phyloP scores from a whole-genome alignment of 176 grass and related monocot species.

The Alopecurus myosuroides region DNA sequence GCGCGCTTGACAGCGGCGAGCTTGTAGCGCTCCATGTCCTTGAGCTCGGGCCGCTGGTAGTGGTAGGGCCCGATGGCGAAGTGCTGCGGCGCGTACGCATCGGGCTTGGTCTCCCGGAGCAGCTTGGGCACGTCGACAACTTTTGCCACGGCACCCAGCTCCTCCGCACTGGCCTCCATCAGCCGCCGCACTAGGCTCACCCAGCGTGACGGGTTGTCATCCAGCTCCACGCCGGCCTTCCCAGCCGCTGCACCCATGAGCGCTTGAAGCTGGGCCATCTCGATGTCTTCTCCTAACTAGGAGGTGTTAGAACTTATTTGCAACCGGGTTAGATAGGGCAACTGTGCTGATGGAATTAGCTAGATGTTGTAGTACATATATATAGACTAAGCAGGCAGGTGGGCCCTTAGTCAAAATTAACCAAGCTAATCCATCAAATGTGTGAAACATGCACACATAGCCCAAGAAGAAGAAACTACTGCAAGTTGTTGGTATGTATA shows the following conservation, averaged over 20 bases:
- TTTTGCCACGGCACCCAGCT: conserved; percentile 38
- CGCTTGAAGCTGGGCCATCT: not conserved
- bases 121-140: conserved; percentile 32
- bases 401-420: too few relatives aligned
- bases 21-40: conserved; percentile 83
- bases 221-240: not conserved
- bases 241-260: conserved; percentile 17
- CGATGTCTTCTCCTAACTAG: too few relatives aligned
- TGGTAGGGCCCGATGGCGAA: conserved; percentile 71
- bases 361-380: too few relatives aligned
- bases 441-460: too few relatives aligned
- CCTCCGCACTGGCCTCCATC: conserved; percentile 35
- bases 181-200: conserved; percentile 44
- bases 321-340: too few relatives aligned
- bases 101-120: conserved; percentile 3
- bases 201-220: conserved; percentile 47
- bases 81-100: conserved; percentile 48
- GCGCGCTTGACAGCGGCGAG: conserved; percentile 60
- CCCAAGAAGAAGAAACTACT: too few relatives aligned
- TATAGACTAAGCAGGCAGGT: too few relatives aligned
- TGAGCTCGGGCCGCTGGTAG: conserved; percentile 50
- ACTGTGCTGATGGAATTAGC: too few relatives aligned
- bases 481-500: too few relatives aligned
- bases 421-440: too few relatives aligned
- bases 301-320: too few relatives aligned